Base-by-base conservation (phyloP, 176 grass and related monocot genomes). In the Oryza australiensis region DNA sequence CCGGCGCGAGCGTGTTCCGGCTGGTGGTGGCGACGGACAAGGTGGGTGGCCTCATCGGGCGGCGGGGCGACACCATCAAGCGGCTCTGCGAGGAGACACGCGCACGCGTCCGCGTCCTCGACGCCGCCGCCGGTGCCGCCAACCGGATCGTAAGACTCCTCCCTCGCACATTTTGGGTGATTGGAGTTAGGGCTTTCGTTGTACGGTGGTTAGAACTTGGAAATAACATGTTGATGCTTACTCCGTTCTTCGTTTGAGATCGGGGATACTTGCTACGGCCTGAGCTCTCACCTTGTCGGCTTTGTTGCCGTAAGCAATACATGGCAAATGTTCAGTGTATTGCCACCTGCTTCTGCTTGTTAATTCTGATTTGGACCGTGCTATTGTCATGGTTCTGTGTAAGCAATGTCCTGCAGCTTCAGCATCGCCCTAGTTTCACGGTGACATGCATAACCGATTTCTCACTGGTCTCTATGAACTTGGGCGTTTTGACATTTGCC, bases 21-120 rank as follows among this genome's bases (percentile, higher is more conserved):
- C 49, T 97, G 74, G 82, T 91, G 62, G 91, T 97, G 43, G 86
- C 89, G 18, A 55, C 82, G 80, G 72, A 86, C 64, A 89, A 89
- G 84, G 89, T 91, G 26, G 84, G 94, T 62, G 72, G 87, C 65
- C 82, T 97, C 80, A 97, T 97, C 23, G 94, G 94, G 12, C 86
- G 89, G 66, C 84, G 82, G 53, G 94, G 94, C 8, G 87, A 93
- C 60, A 46, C 83, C 67, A 72, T 97, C 82, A 89, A 73, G 82
- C 90, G 82, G 14, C 89, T 97, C 27, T 89, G 88, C 74, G 87
- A 90, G 78, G 94, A 79, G 84, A 91, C 94, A n/a, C 84, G 80
- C 75, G 89, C 94, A 74, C 77, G 88, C 34, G 83, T 91, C 64
- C 89, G 89, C 59, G 48, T 97, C 71, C 84, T 97, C 35, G 84